Evolutionary conservation across 352 stramenopile species (phyloP).

Genomic region (Pythium rishiriense): DNA sequence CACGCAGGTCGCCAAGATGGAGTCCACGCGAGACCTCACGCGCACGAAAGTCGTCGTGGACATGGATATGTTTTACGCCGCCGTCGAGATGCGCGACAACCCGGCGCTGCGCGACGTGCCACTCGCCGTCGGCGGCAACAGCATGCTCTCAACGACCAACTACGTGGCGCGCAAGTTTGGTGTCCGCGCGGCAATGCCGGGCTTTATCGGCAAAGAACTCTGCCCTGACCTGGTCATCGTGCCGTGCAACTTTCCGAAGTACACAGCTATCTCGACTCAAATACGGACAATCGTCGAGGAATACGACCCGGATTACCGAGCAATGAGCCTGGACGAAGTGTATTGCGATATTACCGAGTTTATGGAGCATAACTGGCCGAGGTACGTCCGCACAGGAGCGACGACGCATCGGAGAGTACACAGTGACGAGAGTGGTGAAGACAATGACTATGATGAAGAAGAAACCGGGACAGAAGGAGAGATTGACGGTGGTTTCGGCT

Average conservation of each 20-base stretch:
- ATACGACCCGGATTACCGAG: conserved; percentile 92
- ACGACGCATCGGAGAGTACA: not conserved
- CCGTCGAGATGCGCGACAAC: conserved; percentile 94
- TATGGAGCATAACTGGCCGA: conserved; percentile 59
- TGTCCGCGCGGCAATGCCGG: conserved; percentile 95
- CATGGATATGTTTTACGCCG: conserved; percentile 98
- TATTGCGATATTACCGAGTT: conserved; percentile 94
- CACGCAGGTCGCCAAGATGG: conserved; percentile 46
- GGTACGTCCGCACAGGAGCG: conserved; percentile 31
- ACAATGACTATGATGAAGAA: conserved; percentile 11
- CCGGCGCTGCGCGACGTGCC: conserved; percentile 87
- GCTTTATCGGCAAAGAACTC: conserved; percentile 95
- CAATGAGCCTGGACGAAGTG: conserved; percentile 94
- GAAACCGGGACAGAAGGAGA: not conserved
- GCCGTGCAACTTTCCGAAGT: conserved; percentile 90
- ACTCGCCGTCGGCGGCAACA: conserved; percentile 90
- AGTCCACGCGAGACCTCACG: conserved; percentile 53
- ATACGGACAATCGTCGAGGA: conserved; percentile 87
- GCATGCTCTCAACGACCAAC: conserved; percentile 96
- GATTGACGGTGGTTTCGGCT: not conserved
- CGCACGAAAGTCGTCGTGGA: conserved; percentile 91
- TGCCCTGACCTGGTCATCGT: conserved; percentile 95
- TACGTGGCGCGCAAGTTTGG: conserved; percentile 94
- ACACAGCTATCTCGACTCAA: conserved; percentile 70
- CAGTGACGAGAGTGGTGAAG: conserved; percentile 13